phyloP scores from a whole-genome alignment of 495 filamentous ascomycete genomes.

The Neurospora sp. region DNA sequence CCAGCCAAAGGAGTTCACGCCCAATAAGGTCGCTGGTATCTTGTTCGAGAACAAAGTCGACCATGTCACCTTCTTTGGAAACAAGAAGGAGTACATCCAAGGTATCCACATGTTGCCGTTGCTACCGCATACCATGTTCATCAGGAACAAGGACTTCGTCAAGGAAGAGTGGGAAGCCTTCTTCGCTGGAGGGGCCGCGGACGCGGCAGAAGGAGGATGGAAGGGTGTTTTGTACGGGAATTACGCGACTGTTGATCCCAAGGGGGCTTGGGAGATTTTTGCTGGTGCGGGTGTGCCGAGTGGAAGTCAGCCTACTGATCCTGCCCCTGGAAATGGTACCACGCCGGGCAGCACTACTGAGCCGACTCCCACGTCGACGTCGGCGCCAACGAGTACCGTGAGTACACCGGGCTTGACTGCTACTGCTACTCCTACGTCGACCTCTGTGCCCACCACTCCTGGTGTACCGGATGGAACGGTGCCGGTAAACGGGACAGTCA shows the following conservation, averaged over 20 bases:
- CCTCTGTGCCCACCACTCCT: background rate
- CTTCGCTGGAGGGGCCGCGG: conserved; percentile 53
- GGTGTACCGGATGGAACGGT: background rate
- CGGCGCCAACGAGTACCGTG: background rate
- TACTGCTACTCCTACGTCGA: background rate
- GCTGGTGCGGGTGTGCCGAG: background rate
- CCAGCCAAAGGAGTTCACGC: conserved; percentile 66
- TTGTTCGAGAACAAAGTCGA: conserved; percentile 96
- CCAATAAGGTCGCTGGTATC: conserved; percentile 85
- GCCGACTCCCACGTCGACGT: background rate
- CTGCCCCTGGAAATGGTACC: background rate
- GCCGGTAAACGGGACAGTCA: background rate
- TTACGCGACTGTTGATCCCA: conserved; percentile 66
- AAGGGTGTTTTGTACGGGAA: conserved; percentile 78
- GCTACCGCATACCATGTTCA: conserved; percentile 57
- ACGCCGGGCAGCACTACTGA: background rate
- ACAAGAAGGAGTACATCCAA: conserved; percentile 72
- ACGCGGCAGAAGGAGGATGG: conserved; percentile 63
- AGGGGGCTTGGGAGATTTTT: conserved; percentile 66
- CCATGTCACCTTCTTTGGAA: conserved; percentile 89
- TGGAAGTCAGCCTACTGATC: background rate
- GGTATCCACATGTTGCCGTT: conserved; percentile 97
- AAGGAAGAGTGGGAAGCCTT: conserved; percentile 76
- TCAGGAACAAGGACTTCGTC: conserved; percentile 61
- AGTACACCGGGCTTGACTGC: background rate